Percentiles rank a stretch among this genome's conserved stretches.
phyloP scores from a whole-genome alignment of 345 rosid species.

The Boechera stricta region DNA sequence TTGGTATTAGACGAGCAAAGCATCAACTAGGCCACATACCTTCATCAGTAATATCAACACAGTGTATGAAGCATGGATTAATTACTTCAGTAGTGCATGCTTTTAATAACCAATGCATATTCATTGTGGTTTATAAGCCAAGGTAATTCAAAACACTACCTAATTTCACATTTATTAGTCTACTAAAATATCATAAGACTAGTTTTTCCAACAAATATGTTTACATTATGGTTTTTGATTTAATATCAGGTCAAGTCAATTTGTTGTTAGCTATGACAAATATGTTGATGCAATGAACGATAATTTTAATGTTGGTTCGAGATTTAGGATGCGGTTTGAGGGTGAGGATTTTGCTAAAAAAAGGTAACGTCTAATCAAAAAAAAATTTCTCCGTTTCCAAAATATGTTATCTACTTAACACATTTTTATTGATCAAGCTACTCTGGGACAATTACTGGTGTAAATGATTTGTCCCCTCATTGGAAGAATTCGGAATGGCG shows the following conservation, averaged over 20 bases:
- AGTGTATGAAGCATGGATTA: not conserved
- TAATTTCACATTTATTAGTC: not conserved
- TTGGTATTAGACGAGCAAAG: not conserved
- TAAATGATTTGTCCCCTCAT: not conserved
- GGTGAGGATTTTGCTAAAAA: constrained; percentile 49
- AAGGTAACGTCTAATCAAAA: not conserved
- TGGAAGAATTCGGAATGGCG: not conserved
- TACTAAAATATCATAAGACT: not conserved
- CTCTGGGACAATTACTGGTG: not conserved
- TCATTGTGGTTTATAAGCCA: not conserved
- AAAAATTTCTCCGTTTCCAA: not conserved
- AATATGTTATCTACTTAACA: not conserved
- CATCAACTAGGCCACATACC: not conserved
- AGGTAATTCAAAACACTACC: not conserved
- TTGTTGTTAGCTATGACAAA: constrained; percentile 60
- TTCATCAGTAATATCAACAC: not conserved
- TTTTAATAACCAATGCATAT: not conserved
- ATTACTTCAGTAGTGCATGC: not conserved
- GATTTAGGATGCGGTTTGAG: constrained; percentile 71
- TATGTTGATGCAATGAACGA: constrained; percentile 58
- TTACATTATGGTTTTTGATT: not conserved
- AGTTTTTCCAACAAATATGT: not conserved
- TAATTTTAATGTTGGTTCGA: constrained; percentile 56
- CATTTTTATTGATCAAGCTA: not conserved
- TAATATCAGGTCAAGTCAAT: constrained; percentile 48